phyloP scores from a whole-genome alignment of 78 protist genomes.

The Dictyostelium firmibasis region DNA sequence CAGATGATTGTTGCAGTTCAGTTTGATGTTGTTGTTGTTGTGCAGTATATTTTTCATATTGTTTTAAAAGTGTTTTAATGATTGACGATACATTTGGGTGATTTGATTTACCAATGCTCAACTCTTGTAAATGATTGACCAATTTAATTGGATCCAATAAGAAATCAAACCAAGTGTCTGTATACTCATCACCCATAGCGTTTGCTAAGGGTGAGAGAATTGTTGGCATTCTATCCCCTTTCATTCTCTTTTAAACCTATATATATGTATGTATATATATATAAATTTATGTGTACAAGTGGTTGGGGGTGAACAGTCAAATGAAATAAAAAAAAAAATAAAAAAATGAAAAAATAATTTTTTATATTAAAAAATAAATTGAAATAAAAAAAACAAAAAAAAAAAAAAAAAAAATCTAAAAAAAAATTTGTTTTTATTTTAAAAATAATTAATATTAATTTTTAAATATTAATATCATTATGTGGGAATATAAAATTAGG shows the following conservation, averaged over 20 bases:
- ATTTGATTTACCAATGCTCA: slow-evolving; percentile 23
- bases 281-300: neutral
- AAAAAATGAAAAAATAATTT: neutral
- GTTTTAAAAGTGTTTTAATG: slow-evolving; percentile 61
- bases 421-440: no score
- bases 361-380: no score
- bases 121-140: slow-evolving; percentile 32
- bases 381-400: no score
- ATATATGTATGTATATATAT: neutral
- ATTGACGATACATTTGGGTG: slow-evolving; percentile 39
- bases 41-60: slow-evolving; percentile 29
- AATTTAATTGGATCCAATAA: slow-evolving; percentile 25
- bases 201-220: slow-evolving; percentile 50
- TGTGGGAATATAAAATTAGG: no score
- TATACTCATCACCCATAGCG: slow-evolving; percentile 75
- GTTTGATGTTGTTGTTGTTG: neutral
- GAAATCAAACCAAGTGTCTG: slow-evolving; percentile 65
- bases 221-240: slow-evolving; percentile 75
- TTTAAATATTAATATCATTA: no score
- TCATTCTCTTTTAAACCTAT: neutral
- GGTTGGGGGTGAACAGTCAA: neutral
- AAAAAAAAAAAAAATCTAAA: no score
- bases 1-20: neutral
- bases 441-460: no score
- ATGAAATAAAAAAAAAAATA: neutral